Base-by-base conservation (phyloP, 2,329 filamentous ascomycete species). In the Triangularia verruculosa region DNA sequence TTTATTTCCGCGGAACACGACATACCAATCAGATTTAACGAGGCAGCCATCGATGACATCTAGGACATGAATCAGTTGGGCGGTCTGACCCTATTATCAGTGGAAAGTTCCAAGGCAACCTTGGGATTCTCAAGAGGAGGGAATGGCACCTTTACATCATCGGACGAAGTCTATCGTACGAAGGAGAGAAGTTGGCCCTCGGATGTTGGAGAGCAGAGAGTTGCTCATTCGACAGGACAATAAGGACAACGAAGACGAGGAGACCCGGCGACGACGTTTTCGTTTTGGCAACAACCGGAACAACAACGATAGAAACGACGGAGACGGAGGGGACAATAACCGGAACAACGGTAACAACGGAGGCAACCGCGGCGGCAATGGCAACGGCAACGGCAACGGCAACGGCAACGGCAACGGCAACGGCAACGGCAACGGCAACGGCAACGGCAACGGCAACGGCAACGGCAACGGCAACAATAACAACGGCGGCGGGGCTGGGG, bases 91-190 rank as follows among this genome's bases (percentile, higher is more conserved):
- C 56, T n/a, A 64, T 55, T 43, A 20, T 56, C 64, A 62, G 63
- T 69, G 69, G 68, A 66, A 64, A 65, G 61, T 57, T 32, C 51
- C 52, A 56, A 54, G 52, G 62, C 27, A 58, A 27, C 25, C 54
- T 8, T 65, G 66, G 66, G 60, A 70, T 71, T 15, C 70, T 66
- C 67, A 64, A 65, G 66, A 68, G 62, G 66, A 70, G 65, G 67
- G 64, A 47, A 74, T 74, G 73, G 72, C 73, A 61, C 72, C 73
- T 62, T 47, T 70, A 60, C 64, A 30, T 30, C 63, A 64, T 13
- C 54, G 17, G 30, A 62, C 60, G 59, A 64, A 59, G 28, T 57
- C 39, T 4, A 60, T 62, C 9, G 66, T 54, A 47, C 66, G 63
- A 56, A 63, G 66, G 67, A 27, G 30, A 13, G 57, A 57, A 47